A percentile compares a stretch with the other conserved stretches of the same genome.
Conservation (phyloP, 768 basidiomycete species). For the Russula lepida region DNA sequence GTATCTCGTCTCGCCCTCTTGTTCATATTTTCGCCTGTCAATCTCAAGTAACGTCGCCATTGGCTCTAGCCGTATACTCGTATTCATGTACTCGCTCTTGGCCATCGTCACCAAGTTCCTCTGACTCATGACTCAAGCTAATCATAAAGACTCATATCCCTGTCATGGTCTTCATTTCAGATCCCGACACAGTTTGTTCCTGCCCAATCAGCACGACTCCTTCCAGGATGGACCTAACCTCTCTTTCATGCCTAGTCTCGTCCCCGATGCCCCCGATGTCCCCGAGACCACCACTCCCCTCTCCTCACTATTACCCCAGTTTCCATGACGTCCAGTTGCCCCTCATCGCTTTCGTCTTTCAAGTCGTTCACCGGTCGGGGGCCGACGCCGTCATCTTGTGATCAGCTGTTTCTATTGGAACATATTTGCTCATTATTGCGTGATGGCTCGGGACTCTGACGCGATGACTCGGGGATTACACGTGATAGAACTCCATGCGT, state of each 20-base stretch:
- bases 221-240: not conserved
- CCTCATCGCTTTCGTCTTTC: not conserved
- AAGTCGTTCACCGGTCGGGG: not conserved
- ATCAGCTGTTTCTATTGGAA: not conserved
- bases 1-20: not conserved
- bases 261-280: not conserved
- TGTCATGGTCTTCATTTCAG: not conserved
- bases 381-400: not conserved
- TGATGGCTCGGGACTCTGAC: slow-evolving; percentile 20
- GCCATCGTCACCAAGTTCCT: not conserved
- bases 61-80: not conserved
- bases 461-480: slow-evolving; percentile 16
- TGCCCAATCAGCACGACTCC: not conserved
- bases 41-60: not conserved
- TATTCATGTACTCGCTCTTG: not conserved
- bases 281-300: not conserved
- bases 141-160: not conserved
- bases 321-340: not conserved
- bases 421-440: slow-evolving; percentile 4
- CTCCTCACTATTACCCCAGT: not conserved
- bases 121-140: not conserved
- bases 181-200: not conserved
- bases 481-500: not conserved
- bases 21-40: not conserved
- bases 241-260: not conserved